Base-by-base conservation (phyloP, 306 rosid species). In the Neltuma alba region DNA sequence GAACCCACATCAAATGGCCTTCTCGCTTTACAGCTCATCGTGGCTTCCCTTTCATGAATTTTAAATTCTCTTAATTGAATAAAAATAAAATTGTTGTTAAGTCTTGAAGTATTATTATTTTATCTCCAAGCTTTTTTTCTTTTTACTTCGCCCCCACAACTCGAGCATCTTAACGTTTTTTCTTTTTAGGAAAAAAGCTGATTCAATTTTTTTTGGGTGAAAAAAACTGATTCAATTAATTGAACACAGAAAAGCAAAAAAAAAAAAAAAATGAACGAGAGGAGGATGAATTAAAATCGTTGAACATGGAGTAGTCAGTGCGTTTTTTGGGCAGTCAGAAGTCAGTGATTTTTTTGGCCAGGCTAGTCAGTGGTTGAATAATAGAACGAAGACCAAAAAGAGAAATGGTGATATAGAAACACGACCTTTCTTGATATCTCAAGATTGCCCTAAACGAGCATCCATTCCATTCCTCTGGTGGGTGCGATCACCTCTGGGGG, bases 381-480 rank as follows among this genome's bases (percentile, higher is more conserved):
- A 67, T 38, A 40, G 50, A 67, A 67, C 9, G 5, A 38, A 38
- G 72, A 67, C 50, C 48, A 12, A 67, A 65, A 36, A 11, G 72
- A 10, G 47, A 11, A 67, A 67, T 21, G 33, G 50, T 41, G 72
- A 9, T 38, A n/a, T 37, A 38, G 33, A 40, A 64, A 75, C 75
- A 16, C 45, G 38, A 61, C 31, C 45, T 12, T 21, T 14, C 27
- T 2, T 16, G 25, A 30, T 52, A 48, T 48, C 67, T 12, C 27
- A 42, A 36, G 63, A 62, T 83, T 72, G 79, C 84, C 87, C 84
- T 84, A 84, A 72, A 7, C 15, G 34, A 62, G 48, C 38, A 62
- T n/a, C 37, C 38, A 62, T n/a, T 25, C 21, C 28, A 58, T 28
- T 80, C 67, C 68, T 70, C 82, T 55, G 76, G 82, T 25, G 44